phyloP scores from a whole-genome alignment of 2,329 filamentous ascomycete species.

The Capronia epimyces region DNA sequence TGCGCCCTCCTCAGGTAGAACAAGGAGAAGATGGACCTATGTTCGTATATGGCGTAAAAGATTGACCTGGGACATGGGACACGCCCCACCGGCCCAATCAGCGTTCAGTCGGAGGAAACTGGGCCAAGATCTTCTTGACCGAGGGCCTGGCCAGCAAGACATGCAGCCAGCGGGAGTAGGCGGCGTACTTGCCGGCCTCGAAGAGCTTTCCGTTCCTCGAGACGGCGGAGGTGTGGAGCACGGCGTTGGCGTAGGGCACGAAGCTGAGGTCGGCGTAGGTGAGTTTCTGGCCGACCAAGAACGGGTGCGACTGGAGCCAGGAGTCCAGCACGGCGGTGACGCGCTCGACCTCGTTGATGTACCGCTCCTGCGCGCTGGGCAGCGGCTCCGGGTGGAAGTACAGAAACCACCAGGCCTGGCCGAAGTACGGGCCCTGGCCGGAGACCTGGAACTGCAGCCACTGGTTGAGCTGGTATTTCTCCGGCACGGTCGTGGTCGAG shows the following conservation, averaged over 20 bases:
- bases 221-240: too few relatives aligned
- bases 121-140: background rate
- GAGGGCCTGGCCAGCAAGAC: background rate
- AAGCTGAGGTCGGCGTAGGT: conserved; percentile 43
- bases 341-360: conserved; percentile 42
- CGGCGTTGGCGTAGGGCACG: conserved; percentile 33
- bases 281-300: conserved; percentile 41
- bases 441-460: conserved; percentile 45
- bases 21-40: too few relatives aligned
- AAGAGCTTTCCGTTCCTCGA: background rate
- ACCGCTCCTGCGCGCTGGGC: conserved; percentile 41
- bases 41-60: too few relatives aligned
- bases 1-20: too few relatives aligned
- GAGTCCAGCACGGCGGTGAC: conserved; percentile 43
- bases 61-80: too few relatives aligned
- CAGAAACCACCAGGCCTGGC: conserved; percentile 44
- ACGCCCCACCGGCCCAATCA: too few relatives aligned
- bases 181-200: background rate
- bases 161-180: background rate
- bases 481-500: conserved; percentile 30
- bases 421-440: conserved; percentile 48
- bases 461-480: conserved; percentile 39
- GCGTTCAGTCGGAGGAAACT: too few relatives aligned
- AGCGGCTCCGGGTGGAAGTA: conserved; percentile 41
- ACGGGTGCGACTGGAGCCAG: conserved; percentile 34